Conservation (phyloP, 176 grass and related monocot species). For the Zoysia japonica region DNA sequence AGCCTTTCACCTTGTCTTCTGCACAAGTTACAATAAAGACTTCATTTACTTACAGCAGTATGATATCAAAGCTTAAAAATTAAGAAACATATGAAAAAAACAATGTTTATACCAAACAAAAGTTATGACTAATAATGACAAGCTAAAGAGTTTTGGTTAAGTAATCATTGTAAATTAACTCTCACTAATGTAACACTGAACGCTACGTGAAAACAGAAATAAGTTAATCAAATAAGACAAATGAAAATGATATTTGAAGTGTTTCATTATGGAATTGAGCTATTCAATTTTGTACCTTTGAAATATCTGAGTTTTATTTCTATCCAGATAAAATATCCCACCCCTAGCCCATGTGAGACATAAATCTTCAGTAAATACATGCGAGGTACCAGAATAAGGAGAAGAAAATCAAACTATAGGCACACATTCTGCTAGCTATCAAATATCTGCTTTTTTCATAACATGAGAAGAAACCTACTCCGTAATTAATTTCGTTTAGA, state of each 20-base stretch:
- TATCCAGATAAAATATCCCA: not conserved
- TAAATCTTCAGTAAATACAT: not conserved
- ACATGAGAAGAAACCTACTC: not conserved
- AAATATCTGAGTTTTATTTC: not conserved
- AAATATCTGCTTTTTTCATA: not conserved
- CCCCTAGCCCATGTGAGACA: not conserved
- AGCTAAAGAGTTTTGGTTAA: no score
- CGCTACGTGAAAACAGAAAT: not conserved
- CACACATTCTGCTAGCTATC: not conserved
- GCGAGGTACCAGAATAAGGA: not conserved
- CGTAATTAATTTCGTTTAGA: no score
- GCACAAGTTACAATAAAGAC: not conserved
- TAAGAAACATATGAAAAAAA: not conserved
- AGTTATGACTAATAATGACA: no score
- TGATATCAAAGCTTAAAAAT: not conserved
- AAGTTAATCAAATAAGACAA: not conserved
- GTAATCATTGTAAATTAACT: no score
- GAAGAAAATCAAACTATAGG: no score
- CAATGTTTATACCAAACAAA: not conserved
- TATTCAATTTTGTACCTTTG: not conserved
- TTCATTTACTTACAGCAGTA: not conserved
- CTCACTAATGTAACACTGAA: not conserved
- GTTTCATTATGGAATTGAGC: not conserved
- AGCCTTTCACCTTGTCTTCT: conserved; percentile 33
- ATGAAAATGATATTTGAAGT: not conserved